Base-by-base conservation (phyloP, 2,329 filamentous ascomycete species). In the Zasmidium angulare region DNA sequence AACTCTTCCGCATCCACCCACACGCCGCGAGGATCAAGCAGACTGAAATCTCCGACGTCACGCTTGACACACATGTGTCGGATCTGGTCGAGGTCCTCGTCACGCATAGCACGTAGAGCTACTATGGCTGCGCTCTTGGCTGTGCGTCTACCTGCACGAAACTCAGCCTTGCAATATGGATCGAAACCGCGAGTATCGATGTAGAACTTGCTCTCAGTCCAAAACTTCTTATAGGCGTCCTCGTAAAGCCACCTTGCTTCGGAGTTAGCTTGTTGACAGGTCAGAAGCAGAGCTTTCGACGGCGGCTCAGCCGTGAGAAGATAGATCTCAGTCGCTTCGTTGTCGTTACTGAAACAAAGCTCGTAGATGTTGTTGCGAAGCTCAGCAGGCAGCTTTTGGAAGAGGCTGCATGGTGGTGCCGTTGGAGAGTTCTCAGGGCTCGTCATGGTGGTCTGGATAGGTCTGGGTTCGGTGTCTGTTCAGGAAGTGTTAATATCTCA, bases 311-410 rank as follows among this genome's bases (percentile, higher is more conserved):
- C 26, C 11, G 4, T 6, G 14, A 19, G 19, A 2, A 53, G 50
- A 6, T 53, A 3, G 26, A 40, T 40, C 3, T 29, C 23, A 14
- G 20, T 2, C 9, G 4, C n/a, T 11, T 11, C 3, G 24, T 26
- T 29, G 26, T 54, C 52, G 21, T n/a, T 4, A 20, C 19, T 47
- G 43, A 60, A 60, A 14, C 47, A 17, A 3, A 53, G 40, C 50
- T 60, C 58, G 19, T 49, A 58, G 50, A 60, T 60, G 2, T 14
- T n/a, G 23, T 60, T 56, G 19, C 54, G 48, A 7, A 60, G 29
- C 50, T 60, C 58, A 21, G 49, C 36, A 14, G 58, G 58, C 12
- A 60, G 43, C 20, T 51, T 51, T 10, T 52, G 20, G 19, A 59
- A 48, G 53, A 56, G 51, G 10, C 23, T 14, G 31, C 43, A 56